Evolutionary conservation across 106 monocot genomes (phyloP).

Genomic region (Narthecium ossifragum): DNA sequence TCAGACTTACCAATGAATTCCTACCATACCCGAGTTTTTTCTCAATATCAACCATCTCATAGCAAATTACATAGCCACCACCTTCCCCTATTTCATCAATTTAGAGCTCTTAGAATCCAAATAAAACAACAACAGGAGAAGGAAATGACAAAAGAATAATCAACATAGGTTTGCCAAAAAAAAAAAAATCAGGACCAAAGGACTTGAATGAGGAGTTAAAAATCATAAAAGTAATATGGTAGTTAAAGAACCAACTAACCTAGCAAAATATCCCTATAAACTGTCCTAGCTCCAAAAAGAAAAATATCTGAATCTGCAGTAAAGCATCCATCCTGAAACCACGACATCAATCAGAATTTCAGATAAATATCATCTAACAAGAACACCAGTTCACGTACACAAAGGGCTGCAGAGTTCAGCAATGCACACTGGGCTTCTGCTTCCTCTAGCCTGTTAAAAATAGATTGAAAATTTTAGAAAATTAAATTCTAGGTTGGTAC

Average conservation of each 20-base stretch:
- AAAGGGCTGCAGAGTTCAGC: conserved; percentile 57
- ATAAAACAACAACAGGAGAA: background rate
- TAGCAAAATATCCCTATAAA: conserved; percentile 81
- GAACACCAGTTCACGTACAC: conserved; percentile 46
- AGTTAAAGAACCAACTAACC: conserved; percentile 30
- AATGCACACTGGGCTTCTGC: conserved; percentile 92
- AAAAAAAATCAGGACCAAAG: background rate
- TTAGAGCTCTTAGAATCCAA: conserved; percentile 3
- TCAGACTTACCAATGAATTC: conserved; percentile 70
- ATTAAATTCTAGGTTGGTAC: too few relatives aligned
- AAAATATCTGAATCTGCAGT: conserved; percentile 84
- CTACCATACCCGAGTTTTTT: conserved; percentile 82
- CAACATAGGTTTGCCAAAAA: background rate
- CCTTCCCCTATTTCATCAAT: conserved; percentile 41
- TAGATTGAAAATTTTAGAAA: too few relatives aligned
- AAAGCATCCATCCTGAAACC: conserved; percentile 90
- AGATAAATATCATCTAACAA: background rate
- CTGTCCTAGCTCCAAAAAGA: conserved; percentile 93
- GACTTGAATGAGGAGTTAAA: too few relatives aligned
- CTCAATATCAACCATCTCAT: conserved; percentile 90
- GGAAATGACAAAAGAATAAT: background rate
- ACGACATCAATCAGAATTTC: background rate
- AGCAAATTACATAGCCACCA: conserved; percentile 73
- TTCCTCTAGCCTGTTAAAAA: conserved; percentile 65
- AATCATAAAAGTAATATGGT: too few relatives aligned